These are phyloP conservation scores for Sicyos edulis DNA, from an alignment of 306 rosid species.

Conservation along the genomic window DNA sequence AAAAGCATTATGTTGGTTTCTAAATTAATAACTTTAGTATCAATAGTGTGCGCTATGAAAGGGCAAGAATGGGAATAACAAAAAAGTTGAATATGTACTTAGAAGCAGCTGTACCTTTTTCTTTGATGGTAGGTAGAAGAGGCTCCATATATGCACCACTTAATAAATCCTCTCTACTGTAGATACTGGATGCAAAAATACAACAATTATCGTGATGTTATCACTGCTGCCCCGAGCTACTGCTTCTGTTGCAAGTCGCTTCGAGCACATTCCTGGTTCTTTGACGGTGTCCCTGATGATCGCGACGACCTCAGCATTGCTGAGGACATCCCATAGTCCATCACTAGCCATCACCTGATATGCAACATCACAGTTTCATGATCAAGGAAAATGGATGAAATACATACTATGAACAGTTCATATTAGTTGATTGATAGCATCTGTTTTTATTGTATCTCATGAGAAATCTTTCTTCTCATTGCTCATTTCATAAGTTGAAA, in stretches of 20 bases:
- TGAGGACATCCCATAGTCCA: constrained; percentile 87
- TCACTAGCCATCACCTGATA: constrained; percentile 86
- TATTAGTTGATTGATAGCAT: background rate
- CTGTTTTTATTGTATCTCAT: background rate
- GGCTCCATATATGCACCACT: constrained; percentile 5
- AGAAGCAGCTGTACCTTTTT: background rate
- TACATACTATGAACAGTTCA: background rate
- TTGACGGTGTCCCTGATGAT: constrained; percentile 75
- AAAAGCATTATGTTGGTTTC: too few species aligned
- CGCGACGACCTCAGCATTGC: constrained; percentile 55
- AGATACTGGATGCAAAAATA: constrained; percentile 66
- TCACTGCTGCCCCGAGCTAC: constrained; percentile 86
- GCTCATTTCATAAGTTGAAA: background rate
- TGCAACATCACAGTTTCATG: background rate
- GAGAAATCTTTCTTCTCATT: background rate
- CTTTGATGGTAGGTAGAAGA: background rate
- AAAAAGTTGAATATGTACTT: background rate
- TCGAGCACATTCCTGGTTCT: constrained; percentile 92
- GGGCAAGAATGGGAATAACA: too few species aligned
- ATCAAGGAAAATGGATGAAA: background rate
- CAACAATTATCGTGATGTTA: constrained; percentile 75
- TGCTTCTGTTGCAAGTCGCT: constrained; percentile 87
- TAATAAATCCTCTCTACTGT: constrained; percentile 89
- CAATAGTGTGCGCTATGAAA: too few species aligned
- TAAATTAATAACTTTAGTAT: too few species aligned